A percentile compares a stretch with the other conserved stretches of the same genome.
Conservation (phyloP, 2,329 filamentous ascomycete species). For the Periconia macrospinosa region DNA sequence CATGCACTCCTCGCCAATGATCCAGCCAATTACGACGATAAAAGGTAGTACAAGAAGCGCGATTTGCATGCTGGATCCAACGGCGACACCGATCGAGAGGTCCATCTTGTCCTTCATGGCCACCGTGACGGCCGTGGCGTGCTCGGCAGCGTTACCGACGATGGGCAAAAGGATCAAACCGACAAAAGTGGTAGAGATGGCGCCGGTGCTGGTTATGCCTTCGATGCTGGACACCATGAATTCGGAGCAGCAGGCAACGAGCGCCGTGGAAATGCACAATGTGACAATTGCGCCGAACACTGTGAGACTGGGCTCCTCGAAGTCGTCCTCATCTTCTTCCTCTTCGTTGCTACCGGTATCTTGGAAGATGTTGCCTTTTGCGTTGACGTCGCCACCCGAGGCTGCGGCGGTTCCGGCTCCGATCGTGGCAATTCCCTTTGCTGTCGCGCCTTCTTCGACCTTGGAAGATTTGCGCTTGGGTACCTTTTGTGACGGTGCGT, state of each 20-base stretch:
- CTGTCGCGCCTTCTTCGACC: conserved; percentile 53
- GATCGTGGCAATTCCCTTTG: conserved; percentile 55
- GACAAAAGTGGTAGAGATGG: conserved; percentile 62
- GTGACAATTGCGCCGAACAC: conserved; percentile 72
- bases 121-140: conserved; percentile 65
- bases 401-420: conserved; percentile 55
- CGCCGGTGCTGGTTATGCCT: conserved; percentile 52
- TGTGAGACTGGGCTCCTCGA: conserved; percentile 74
- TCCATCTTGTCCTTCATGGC: conserved; percentile 71
- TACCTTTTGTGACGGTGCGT: conserved; percentile 76
- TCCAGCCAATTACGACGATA: conserved; percentile 64
- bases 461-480: conserved; percentile 56
- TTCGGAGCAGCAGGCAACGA: conserved; percentile 77
- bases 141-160: conserved; percentile 68
- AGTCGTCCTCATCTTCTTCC: conserved; percentile 61
- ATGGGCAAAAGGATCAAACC: conserved; percentile 67
- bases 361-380: conserved; percentile 48
- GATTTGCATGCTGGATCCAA: conserved; percentile 68
- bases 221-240: conserved; percentile 65
- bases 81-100: conserved; percentile 65
- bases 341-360: conserved; percentile 27
- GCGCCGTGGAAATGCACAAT: conserved; percentile 70
- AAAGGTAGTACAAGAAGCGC: conserved; percentile 64
- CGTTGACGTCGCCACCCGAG: conserved; percentile 54
- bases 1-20: conserved; percentile 63